A percentile compares a stretch with the other conserved stretches of the same genome.
Conservation (phyloP, 305 asterid genomes). For the Rubia tinctorum region DNA sequence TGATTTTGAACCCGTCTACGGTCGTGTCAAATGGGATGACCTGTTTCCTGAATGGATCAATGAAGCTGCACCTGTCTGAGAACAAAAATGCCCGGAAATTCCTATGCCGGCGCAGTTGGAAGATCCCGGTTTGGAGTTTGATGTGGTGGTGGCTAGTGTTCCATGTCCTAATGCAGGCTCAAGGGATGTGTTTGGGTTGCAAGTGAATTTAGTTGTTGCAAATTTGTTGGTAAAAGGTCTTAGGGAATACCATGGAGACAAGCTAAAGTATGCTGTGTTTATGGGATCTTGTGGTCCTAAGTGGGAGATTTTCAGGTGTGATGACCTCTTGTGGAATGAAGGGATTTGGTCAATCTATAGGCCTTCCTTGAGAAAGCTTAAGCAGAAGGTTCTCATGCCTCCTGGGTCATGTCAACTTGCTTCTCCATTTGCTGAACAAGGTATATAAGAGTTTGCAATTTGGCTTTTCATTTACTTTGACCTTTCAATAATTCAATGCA, state of each 20-base stretch:
- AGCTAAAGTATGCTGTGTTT: constrained; percentile 20
- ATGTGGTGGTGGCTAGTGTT: constrained; percentile 48
- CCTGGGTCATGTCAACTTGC: constrained; percentile 61
- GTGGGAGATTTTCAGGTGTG: constrained; percentile 79
- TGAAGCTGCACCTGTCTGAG: constrained; percentile 22
- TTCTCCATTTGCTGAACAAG: constrained; percentile 15
- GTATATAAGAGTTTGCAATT: not conserved
- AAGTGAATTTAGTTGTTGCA: constrained; percentile 65
- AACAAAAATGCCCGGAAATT: constrained; percentile 42
- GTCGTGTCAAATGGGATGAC: constrained; percentile 43
- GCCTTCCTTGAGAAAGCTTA: constrained; percentile 46
- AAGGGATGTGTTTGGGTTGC: constrained; percentile 57
- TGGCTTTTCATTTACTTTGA: no score
- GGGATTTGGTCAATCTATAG: constrained; percentile 45
- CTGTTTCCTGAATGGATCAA: constrained; percentile 52
- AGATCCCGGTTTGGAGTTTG: constrained; percentile 36
- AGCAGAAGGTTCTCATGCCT: constrained; percentile 57
- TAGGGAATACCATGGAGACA: constrained; percentile 12
- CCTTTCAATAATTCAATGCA: no score
- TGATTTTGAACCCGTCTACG: constrained; percentile 30
- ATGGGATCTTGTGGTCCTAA: constrained; percentile 53
- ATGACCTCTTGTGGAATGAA: constrained; percentile 50
- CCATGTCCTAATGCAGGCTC: constrained; percentile 23
- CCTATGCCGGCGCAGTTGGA: constrained; percentile 69
- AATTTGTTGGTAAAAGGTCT: constrained; percentile 46